These are phyloP conservation scores for Eustoma russellianum DNA, from an alignment of 257 asterid genomes.

Conservation along the genomic window DNA sequence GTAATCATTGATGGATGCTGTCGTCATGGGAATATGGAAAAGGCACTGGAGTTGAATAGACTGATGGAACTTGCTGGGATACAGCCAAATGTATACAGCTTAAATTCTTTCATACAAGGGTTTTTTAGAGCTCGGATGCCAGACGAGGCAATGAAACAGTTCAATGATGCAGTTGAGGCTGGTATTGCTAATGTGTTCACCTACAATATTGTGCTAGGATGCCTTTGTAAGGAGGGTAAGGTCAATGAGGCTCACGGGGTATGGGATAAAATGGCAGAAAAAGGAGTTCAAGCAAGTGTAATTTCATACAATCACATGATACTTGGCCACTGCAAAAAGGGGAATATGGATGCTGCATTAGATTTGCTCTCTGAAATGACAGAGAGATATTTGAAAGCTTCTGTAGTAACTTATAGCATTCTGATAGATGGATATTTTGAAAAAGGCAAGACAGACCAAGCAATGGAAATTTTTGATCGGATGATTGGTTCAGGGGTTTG, in stretches of 20 bases:
- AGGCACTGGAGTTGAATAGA: conserved; percentile 44
- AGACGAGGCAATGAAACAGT: conserved; percentile 43
- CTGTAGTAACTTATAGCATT: conserved; percentile 55
- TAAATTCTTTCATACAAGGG: conserved; percentile 62
- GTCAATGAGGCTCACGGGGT: conserved; percentile 41
- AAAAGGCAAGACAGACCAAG: conserved; percentile 44
- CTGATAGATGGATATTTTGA: conserved; percentile 63
- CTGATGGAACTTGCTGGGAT: conserved; percentile 59
- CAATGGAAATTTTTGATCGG: conserved; percentile 41
- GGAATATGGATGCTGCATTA: conserved; percentile 54
- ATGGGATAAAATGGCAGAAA: conserved; percentile 55
- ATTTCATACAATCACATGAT: conserved; percentile 59
- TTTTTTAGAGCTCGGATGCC: conserved; percentile 29
- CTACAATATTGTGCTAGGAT: conserved; percentile 44
- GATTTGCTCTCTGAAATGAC: conserved; percentile 39
- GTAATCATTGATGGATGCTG: conserved; percentile 79
- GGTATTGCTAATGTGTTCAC: conserved; percentile 57
- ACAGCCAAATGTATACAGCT: conserved; percentile 34
- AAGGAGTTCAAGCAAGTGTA: conserved; percentile 41
- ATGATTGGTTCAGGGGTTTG: conserved; percentile 47
- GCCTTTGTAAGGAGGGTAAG: conserved; percentile 44
- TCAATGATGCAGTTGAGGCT: conserved; percentile 45
- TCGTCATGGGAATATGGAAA: conserved; percentile 37
- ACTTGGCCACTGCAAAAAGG: conserved; percentile 51
- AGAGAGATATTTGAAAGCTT: conserved; percentile 33